Evolutionary conservation across 1,284 basidiomycete genomes (phyloP).

Genomic region (Cyathus pygmaeus): DNA sequence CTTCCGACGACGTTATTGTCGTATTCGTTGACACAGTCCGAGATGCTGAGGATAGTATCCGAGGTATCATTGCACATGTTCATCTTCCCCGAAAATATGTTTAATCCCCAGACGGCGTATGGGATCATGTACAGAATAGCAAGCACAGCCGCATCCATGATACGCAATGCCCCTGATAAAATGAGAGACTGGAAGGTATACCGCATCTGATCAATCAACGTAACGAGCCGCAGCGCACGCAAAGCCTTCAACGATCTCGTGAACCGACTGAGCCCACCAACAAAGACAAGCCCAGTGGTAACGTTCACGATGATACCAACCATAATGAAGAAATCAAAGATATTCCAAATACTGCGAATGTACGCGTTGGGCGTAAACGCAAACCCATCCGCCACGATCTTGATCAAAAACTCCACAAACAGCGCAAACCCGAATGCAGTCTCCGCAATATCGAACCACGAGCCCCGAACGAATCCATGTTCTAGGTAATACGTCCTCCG

Average conservation of each 20-base stretch:
- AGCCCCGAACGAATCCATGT: constrained; percentile 69
- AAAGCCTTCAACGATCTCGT: constrained; percentile 92
- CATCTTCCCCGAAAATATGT: constrained; percentile 90
- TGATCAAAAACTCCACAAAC: constrained; percentile 88
- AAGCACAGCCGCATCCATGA: constrained; percentile 92
- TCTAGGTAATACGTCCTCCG: constrained; percentile 77
- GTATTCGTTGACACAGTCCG: constrained; percentile 84
- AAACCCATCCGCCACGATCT: constrained; percentile 93
- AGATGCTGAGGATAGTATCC: constrained; percentile 57
- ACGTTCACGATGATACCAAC: constrained; percentile 86
- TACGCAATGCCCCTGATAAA: constrained; percentile 87
- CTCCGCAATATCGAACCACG: constrained; percentile 94
- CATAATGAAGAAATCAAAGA: constrained; percentile 91
- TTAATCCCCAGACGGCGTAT: constrained; percentile 96
- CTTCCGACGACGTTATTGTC: constrained; percentile 64
- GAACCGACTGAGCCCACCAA: constrained; percentile 84
- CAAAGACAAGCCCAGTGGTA: constrained; percentile 79
- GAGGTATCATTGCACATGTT: no score
- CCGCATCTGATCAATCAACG: constrained; percentile 87
- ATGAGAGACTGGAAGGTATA: constrained; percentile 93
- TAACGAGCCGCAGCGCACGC: constrained; percentile 90
- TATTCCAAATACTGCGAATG: constrained; percentile 91
- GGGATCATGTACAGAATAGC: constrained; percentile 96
- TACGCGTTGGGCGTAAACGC: constrained; percentile 95
- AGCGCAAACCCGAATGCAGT: constrained; percentile 81